phyloP scores from a whole-genome alignment of 768 basidiomycete species.

The Hypholoma sublateritium region DNA sequence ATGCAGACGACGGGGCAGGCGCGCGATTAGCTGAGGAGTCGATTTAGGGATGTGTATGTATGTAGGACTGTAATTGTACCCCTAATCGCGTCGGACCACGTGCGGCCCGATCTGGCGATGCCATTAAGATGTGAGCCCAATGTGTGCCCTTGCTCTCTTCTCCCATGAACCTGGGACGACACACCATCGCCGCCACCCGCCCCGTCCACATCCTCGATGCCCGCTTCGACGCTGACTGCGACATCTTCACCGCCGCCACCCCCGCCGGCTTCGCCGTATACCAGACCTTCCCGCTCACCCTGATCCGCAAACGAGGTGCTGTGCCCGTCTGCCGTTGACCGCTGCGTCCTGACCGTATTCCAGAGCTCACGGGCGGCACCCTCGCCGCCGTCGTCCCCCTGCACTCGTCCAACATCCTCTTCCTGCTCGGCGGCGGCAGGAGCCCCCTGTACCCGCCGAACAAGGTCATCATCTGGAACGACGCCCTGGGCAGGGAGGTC shows the following conservation, averaged over 20 bases:
- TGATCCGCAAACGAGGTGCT: slow-evolving; percentile 81
- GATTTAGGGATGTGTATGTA: slow-evolving; percentile 12
- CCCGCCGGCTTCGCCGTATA: slow-evolving; percentile 85
- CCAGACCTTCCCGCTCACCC: slow-evolving; percentile 68
- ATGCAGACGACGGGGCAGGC: slow-evolving; percentile 16
- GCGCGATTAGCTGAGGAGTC: slow-evolving; percentile 4
- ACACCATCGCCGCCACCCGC: slow-evolving; percentile 74
- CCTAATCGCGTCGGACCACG: slow-evolving; percentile 5
- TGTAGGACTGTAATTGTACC: slow-evolving; percentile 13
- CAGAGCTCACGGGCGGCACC: slow-evolving; percentile 80
- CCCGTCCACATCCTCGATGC: slow-evolving; percentile 78
- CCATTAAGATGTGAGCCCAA: slow-evolving; percentile 5
- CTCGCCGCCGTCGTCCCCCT: slow-evolving; percentile 75
- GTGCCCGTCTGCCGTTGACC: slow-evolving; percentile 9
- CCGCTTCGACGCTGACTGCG: slow-evolving; percentile 76
- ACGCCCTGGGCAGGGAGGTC: slow-evolving; percentile 70
- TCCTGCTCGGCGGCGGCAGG: slow-evolving; percentile 84
- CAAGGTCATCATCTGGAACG: slow-evolving; percentile 91
- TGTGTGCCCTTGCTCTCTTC: slow-evolving; percentile 10
- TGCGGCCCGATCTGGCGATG: slow-evolving; percentile 8
- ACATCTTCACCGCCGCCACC: slow-evolving; percentile 79
- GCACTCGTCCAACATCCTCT: slow-evolving; percentile 80
- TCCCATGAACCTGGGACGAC: slow-evolving; percentile 84
- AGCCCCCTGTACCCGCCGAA: slow-evolving; percentile 90
- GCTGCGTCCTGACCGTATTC: slow-evolving; percentile 11